Evolutionary conservation across 441 rosid species (phyloP), one percentile per base, ranked within the genome.

Genomic region (Gossypium trilobum): DNA sequence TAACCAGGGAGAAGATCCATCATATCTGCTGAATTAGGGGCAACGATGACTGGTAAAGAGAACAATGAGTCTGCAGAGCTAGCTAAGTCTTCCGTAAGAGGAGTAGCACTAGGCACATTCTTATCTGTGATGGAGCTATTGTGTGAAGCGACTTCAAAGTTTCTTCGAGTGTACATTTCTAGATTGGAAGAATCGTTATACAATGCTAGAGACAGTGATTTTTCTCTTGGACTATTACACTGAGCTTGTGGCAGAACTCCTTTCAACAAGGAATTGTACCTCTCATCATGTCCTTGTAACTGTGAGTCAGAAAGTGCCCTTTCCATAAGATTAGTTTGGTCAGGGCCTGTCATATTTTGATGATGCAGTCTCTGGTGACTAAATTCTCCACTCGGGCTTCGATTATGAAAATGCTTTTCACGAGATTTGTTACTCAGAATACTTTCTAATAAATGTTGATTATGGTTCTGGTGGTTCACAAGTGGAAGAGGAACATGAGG

Each of bases 281-380:
- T 82, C 72, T 79, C 84, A 65, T 85, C 82, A 65, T 77, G 83
- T 57, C 71, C 86, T 46, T 76, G 86, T 78, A 90, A 80, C 69
- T 74, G 78, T 1, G 92, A 82, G 74, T 90, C 91, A 22, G 91
- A 88, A 63, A 78, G 77, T 72, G 85, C 78, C 77, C 85, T 82
- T 75, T 82, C 90, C 86, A 44, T 85, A 20, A 84, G 81, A 52
- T 16, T 51, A 50, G 74, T 71, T 68, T 71, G 77, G 69, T 68
- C 83, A 4, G 82, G 68, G 58, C 73, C 84, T 13, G 13, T 50
- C 77, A 81, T 79, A 48, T 78, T 78, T 72, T 70, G 86, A 72
- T 73, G 60, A 20, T 75, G 44, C 16, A n/a, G 70, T 39, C 54
- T 64, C 75, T 16, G 42, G 46, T 77, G 85, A 69, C 54, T 64